phyloP scores from a whole-genome alignment of 2,329 filamentous ascomycete species.

The Beauveria brongniartii region DNA sequence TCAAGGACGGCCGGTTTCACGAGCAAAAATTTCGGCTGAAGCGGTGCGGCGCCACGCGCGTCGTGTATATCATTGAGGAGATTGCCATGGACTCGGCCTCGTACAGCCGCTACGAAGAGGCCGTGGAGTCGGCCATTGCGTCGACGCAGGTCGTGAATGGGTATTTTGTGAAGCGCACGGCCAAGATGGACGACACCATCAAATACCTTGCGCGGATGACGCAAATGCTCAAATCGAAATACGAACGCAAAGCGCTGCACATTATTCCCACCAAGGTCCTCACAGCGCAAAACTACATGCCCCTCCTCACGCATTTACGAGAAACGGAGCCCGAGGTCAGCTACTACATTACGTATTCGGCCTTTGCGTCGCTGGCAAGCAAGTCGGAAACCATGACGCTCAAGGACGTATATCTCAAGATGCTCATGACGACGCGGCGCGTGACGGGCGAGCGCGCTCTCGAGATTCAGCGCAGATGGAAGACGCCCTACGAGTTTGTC shows the following conservation, averaged over 20 bases:
- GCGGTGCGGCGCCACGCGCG: slow-evolving; percentile 64
- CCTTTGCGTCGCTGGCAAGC: slow-evolving; percentile 63
- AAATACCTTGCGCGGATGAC: slow-evolving; percentile 69
- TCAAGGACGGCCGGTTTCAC: slow-evolving; percentile 74
- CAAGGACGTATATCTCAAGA: slow-evolving; percentile 70
- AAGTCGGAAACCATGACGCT: slow-evolving; percentile 70
- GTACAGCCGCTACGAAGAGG: slow-evolving; percentile 52
- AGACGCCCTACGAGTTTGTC: slow-evolving; percentile 63
- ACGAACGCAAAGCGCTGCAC: slow-evolving; percentile 48
- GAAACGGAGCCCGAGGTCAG: slow-evolving; percentile 39
- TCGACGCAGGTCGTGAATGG: slow-evolving; percentile 71
- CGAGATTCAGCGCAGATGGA: slow-evolving; percentile 73
- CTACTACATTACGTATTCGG: slow-evolving; percentile 60
- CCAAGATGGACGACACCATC: slow-evolving; percentile 70
- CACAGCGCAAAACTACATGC: slow-evolving; percentile 57
- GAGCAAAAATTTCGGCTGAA: slow-evolving; percentile 77
- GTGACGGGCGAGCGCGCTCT: slow-evolving; percentile 71
- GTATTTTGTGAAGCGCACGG: slow-evolving; percentile 70
- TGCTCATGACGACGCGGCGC: slow-evolving; percentile 74
- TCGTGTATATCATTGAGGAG: slow-evolving; percentile 73
- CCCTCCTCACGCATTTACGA: slow-evolving; percentile 51
- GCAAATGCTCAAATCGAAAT: slow-evolving; percentile 54
- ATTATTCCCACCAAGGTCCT: slow-evolving; percentile 60
- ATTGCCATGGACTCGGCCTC: slow-evolving; percentile 50
- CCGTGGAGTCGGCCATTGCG: slow-evolving; percentile 64